phyloP scores from a whole-genome alignment of 371 early-diverging fungal genomes.

The Lichtheimia ornata region DNA sequence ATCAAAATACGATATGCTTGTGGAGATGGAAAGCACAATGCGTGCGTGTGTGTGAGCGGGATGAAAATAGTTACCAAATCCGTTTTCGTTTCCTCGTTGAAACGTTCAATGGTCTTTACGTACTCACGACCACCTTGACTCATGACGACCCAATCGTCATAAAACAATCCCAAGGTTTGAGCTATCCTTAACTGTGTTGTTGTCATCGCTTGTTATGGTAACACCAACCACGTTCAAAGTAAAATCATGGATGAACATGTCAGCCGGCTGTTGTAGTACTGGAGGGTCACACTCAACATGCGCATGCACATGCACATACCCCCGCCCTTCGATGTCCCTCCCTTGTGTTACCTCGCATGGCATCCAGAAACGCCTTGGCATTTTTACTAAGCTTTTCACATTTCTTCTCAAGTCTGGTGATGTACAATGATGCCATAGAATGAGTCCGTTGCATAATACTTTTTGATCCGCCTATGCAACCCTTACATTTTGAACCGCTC shows the following conservation, averaged over 20 bases:
- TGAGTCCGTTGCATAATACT: no score
- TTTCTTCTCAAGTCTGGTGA: constrained; percentile 71
- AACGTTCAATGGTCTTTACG: constrained; percentile 72
- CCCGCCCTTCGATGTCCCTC: background rate
- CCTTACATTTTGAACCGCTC: constrained; percentile 76
- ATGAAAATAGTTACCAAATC: constrained; percentile 56
- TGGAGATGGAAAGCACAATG: no score
- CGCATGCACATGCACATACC: background rate
- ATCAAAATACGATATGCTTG: no score
- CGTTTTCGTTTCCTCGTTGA: constrained; percentile 80
- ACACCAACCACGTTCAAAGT: no score
- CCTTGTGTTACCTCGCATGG: constrained; percentile 66
- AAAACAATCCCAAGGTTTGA: constrained; percentile 74
- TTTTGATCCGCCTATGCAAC: background rate
- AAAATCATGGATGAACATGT: background rate
- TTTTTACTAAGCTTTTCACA: constrained; percentile 86
- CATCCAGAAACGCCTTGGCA: constrained; percentile 89
- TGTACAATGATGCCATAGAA: background rate
- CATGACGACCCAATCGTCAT: constrained; percentile 53
- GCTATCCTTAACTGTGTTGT: constrained; percentile 82
- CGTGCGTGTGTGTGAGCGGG: no score
- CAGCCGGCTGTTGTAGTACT: background rate
- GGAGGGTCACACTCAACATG: background rate
- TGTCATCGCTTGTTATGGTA: constrained; percentile 66
- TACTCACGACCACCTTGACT: constrained; percentile 61